Evolutionary conservation across 2,329 filamentous ascomycete genomes (phyloP).

Genomic region (Metarhizium sp.): DNA sequence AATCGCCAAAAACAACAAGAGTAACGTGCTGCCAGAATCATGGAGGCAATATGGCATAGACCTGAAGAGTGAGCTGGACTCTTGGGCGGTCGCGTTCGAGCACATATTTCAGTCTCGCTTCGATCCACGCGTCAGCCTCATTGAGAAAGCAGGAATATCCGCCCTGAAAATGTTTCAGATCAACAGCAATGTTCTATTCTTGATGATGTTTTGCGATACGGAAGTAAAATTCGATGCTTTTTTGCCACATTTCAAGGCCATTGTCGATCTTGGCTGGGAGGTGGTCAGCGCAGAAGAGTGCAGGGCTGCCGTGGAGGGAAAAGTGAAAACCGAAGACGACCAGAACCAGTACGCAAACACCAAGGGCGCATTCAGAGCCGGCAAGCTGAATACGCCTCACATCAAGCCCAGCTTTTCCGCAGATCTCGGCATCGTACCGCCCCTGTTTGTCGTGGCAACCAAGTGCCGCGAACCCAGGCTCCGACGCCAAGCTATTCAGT

Average conservation of each 20-base stretch:
- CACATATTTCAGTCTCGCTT: conserved; percentile 41
- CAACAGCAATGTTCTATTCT: conserved; percentile 46
- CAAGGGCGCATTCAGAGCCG: conserved; percentile 29
- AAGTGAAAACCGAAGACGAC: conserved; percentile 34
- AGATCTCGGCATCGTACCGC: conserved; percentile 54
- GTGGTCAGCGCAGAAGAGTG: conserved; percentile 50
- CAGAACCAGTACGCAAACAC: conserved; percentile 17
- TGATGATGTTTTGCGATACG: conserved; percentile 50
- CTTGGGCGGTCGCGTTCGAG: conserved; percentile 48
- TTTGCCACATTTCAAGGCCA: conserved; percentile 39
- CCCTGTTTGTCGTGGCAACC: conserved; percentile 56
- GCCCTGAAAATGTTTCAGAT: conserved; percentile 55
- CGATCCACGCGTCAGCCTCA: conserved; percentile 37
- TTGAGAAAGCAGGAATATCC: conserved; percentile 50
- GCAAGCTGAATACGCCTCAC: conserved; percentile 36
- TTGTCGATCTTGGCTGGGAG: conserved; percentile 49
- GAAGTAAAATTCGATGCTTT: conserved; percentile 51
- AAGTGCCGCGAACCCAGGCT: conserved; percentile 51
- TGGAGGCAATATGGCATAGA: conserved; percentile 37
- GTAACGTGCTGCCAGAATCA: conserved; percentile 40
- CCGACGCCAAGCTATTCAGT: conserved; percentile 50
- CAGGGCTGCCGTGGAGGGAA: conserved; percentile 35
- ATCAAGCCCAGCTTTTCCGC: conserved; percentile 55
- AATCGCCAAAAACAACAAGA: conserved; percentile 38
- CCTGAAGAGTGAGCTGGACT: conserved; percentile 40